These are phyloP conservation scores for Monosporascus cannonballus DNA, from an alignment of 2,329 filamentous ascomycete species.

Conservation along the genomic window DNA sequence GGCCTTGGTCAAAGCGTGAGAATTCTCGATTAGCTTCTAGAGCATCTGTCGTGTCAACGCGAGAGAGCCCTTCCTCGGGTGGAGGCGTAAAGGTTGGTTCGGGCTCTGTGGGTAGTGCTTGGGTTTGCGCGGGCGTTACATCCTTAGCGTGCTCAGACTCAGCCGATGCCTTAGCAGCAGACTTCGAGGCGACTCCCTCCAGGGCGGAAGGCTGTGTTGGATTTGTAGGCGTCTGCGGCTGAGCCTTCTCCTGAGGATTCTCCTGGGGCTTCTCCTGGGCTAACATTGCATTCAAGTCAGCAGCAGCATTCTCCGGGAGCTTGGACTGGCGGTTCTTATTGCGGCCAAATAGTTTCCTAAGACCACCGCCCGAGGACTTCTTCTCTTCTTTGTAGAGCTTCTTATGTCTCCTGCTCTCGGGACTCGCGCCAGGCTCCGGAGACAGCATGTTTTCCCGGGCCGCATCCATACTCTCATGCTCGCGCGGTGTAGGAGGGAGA, in stretches of 20 bases:
- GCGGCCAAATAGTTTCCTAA: constrained; percentile 61
- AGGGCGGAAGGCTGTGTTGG: constrained; percentile 20
- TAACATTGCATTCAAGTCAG: constrained; percentile 46
- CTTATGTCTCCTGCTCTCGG: constrained; percentile 42
- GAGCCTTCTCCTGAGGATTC: not conserved
- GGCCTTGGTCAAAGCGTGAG: constrained; percentile 78
- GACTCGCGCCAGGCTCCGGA: constrained; percentile 35
- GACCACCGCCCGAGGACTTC: constrained; percentile 34
- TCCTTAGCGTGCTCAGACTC: constrained; percentile 20
- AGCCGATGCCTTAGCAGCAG: constrained; percentile 10
- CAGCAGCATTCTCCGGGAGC: constrained; percentile 46
- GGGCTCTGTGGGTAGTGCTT: constrained; percentile 13
- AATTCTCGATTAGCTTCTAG: constrained; percentile 55
- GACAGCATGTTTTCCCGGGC: constrained; percentile 32
- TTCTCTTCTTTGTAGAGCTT: constrained; percentile 50
- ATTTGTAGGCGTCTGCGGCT: constrained; percentile 20
- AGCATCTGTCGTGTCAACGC: constrained; percentile 53
- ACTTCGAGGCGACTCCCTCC: constrained; percentile 16
- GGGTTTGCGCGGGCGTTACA: constrained; percentile 22
- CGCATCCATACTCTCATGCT: constrained; percentile 27
- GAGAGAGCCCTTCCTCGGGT: constrained; percentile 46
- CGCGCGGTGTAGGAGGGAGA: constrained; percentile 33
- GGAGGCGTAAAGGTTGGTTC: constrained; percentile 39
- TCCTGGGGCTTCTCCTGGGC: constrained; percentile 24
- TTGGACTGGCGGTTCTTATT: constrained; percentile 55